phyloP scores from a whole-genome alignment of 331 rosid genomes.

The Telfairia occidentalis region DNA sequence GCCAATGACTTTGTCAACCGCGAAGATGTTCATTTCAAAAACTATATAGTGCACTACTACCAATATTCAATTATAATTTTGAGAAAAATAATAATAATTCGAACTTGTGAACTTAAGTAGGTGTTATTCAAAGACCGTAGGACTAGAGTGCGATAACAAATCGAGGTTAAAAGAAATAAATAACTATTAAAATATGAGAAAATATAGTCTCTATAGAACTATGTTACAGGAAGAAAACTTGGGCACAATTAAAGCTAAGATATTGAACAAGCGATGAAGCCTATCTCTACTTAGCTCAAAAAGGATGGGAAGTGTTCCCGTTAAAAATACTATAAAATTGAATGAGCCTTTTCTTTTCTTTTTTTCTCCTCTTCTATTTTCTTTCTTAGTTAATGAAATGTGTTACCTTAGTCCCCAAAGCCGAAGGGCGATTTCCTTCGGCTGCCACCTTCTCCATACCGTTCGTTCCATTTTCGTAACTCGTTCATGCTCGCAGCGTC shows the following conservation, averaged over 20 bases:
- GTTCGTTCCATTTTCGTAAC: constrained; percentile 93
- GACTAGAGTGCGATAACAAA: too few species aligned
- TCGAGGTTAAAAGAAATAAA: background rate
- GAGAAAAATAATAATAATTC: too few species aligned
- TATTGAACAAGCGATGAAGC: background rate
- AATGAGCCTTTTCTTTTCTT: background rate
- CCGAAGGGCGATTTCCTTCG: constrained; percentile 85
- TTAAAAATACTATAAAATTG: background rate
- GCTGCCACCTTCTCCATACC: constrained; percentile 94
- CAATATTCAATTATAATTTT: too few species aligned
- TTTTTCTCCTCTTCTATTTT: background rate
- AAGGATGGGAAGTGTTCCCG: constrained; percentile 2
- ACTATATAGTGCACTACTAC: too few species aligned
- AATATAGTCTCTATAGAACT: background rate
- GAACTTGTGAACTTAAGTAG: too few species aligned
- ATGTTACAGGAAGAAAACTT: background rate
- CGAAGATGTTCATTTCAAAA: too few species aligned
- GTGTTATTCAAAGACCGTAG: too few species aligned
- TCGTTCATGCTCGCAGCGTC: constrained; percentile 94
- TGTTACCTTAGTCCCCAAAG: constrained; percentile 33
- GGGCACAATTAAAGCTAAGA: background rate
- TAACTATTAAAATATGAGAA: background rate
- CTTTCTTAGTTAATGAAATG: constrained; percentile 5
- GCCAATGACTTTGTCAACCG: too few species aligned
- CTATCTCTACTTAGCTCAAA: background rate